These are phyloP conservation scores for Aspergillus hortae DNA, from an alignment of 2,329 filamentous ascomycete species.

Conservation along the genomic window DNA sequence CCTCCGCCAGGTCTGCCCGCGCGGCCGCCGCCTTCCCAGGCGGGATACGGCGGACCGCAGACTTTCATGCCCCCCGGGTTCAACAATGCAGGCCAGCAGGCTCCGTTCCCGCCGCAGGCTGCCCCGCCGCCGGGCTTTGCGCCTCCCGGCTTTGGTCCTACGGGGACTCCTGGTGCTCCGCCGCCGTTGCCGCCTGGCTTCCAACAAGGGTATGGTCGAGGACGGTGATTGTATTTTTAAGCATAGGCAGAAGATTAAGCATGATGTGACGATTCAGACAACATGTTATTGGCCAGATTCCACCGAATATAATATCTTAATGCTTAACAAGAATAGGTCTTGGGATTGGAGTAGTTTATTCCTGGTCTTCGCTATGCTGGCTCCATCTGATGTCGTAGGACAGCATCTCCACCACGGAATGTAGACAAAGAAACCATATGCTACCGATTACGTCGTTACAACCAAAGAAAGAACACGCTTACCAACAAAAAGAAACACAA, in stretches of 20 bases:
- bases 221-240: constrained; percentile 25
- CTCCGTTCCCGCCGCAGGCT: constrained; percentile 33
- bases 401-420: too few species aligned
- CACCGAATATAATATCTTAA: too few species aligned
- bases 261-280: constrained; percentile 11
- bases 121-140: constrained; percentile 51
- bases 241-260: not conserved
- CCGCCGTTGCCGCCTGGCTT: constrained; percentile 42
- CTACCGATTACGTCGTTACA: too few species aligned
- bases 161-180: constrained; percentile 25
- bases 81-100: constrained; percentile 27
- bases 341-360: too few species aligned
- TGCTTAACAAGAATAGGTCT: too few species aligned
- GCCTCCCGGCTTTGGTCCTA: constrained; percentile 47
- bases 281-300: too few species aligned
- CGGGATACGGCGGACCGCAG: constrained; percentile 62
- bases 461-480: too few species aligned
- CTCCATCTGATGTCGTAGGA: too few species aligned
- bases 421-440: too few species aligned
- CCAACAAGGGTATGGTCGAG: constrained; percentile 38
- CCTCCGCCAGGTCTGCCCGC: constrained; percentile 58
- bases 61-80: constrained; percentile 40
- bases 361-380: too few species aligned
- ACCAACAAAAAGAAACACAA: not conserved
- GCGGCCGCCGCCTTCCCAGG: constrained; percentile 66